Conservation (phyloP, 2,329 filamentous ascomycete genomes). For the Exophiala spinifera region DNA sequence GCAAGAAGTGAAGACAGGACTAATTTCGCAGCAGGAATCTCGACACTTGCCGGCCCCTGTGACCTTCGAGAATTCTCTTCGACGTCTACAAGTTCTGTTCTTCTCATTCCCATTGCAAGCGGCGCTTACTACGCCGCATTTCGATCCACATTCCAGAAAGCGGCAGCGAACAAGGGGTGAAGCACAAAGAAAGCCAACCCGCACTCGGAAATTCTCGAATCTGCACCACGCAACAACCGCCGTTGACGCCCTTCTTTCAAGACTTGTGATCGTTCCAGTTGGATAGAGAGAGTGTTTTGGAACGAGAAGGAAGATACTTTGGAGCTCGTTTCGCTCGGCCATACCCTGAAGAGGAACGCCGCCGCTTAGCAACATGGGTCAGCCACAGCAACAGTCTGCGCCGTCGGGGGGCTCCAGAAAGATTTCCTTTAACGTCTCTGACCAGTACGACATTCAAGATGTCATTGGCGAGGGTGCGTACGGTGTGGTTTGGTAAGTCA, state of each 20-base stretch:
- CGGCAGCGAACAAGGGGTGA: neutral
- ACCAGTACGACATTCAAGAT: constrained; percentile 99
- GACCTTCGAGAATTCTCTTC: no score
- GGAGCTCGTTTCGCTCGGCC: neutral
- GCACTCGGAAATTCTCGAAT: neutral
- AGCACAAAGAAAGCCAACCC: neutral
- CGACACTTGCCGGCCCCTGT: neutral
- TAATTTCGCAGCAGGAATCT: neutral
- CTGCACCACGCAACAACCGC: neutral
- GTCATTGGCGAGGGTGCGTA: constrained; percentile 98
- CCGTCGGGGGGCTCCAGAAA: constrained; percentile 70
- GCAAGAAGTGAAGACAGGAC: constrained; percentile 1
- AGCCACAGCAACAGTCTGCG: constrained; percentile 39
- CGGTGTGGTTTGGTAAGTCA: constrained; percentile 94
- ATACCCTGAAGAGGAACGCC: neutral
- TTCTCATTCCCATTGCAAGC: neutral
- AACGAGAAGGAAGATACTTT: neutral
- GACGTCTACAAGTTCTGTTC: no score
- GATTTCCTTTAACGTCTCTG: constrained; percentile 99
- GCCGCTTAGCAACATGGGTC: constrained; percentile 37
- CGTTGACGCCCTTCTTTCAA: neutral
- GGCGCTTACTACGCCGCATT: neutral
- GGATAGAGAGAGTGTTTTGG: neutral
- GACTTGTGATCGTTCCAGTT: neutral
- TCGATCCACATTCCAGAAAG: neutral